phyloP scores from a whole-genome alignment of 1,139 yeast species.

The Yamadazyma sp. region DNA sequence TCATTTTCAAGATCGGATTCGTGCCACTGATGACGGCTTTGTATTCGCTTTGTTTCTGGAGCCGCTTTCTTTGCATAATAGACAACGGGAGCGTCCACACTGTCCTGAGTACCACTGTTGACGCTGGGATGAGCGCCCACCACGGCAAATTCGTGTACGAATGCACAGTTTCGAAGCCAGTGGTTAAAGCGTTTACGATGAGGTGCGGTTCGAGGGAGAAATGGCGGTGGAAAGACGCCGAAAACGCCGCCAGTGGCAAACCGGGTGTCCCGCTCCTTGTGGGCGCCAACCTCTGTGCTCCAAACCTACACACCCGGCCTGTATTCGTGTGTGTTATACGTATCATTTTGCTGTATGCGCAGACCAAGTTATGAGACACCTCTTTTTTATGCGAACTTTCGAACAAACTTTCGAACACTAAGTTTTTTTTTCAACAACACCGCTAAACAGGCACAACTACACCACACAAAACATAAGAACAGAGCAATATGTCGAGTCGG shows the following conservation, averaged over 20 bases:
- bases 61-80: constrained; percentile 63
- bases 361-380: background rate
- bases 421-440: background rate
- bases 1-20: constrained; percentile 71
- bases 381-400: background rate
- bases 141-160: constrained; percentile 68
- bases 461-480: background rate
- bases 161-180: constrained; percentile 50
- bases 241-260: background rate
- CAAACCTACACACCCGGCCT: background rate
- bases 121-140: constrained; percentile 76
- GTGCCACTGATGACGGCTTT: constrained; percentile 72
- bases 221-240: background rate
- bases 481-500: constrained; percentile 47
- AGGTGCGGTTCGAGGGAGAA: constrained; percentile 13
- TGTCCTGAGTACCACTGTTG: constrained; percentile 67
- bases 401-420: background rate
- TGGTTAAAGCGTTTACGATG: constrained; percentile 30
- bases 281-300: background rate
- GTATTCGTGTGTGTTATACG: background rate
- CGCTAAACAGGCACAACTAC: background rate
- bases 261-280: background rate
- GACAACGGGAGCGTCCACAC: constrained; percentile 78
- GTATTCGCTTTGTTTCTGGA: constrained; percentile 68
- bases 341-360: background rate